Evolutionary conservation across 805 yeast genomes (phyloP).

Genomic region (Tanozyma kutaoensis): DNA sequence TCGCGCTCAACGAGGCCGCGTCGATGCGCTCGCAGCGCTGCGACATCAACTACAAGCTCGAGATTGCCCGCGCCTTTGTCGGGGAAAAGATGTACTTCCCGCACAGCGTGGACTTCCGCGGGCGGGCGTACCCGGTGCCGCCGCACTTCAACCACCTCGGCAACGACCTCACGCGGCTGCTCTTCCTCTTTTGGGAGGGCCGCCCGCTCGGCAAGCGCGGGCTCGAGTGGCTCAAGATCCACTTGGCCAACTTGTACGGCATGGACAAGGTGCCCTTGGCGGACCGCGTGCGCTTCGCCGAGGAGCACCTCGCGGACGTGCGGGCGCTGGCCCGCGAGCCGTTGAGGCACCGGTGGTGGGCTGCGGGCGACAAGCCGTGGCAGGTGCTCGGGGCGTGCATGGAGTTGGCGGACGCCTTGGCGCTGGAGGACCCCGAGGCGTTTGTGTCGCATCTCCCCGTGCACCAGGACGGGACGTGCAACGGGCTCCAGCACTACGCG

Average conservation of each 20-base stretch:
- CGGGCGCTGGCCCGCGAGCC: constrained; percentile 52
- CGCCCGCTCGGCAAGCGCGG: constrained; percentile 53
- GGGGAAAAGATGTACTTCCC: constrained; percentile 64
- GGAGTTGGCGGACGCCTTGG: constrained; percentile 50
- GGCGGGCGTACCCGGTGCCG: constrained; percentile 72
- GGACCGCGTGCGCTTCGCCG: constrained; percentile 48
- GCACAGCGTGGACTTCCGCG: constrained; percentile 71
- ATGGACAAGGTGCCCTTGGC: constrained; percentile 57
- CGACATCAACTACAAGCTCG: constrained; percentile 85
- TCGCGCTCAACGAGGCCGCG: constrained; percentile 44
- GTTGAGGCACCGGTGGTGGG: constrained; percentile 52
- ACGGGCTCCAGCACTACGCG: constrained; percentile 33
- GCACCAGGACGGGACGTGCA: constrained; percentile 64
- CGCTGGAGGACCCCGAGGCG: constrained; percentile 50
- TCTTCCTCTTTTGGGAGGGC: constrained; percentile 68
- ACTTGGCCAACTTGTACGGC: constrained; percentile 62
- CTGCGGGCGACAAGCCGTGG: constrained; percentile 71
- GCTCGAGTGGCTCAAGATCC: constrained; percentile 63
- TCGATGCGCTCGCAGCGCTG: constrained; percentile 78
- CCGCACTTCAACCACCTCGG: constrained; percentile 77
- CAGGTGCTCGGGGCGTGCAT: constrained; percentile 61
- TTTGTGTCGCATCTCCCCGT: constrained; percentile 63
- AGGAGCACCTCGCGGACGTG: constrained; percentile 41
- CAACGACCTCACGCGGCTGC: constrained; percentile 62
- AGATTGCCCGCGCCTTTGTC: constrained; percentile 82